Evolutionary conservation across 1,284 basidiomycete genomes (phyloP).

Genomic region (Schizopora paradoxa): DNA sequence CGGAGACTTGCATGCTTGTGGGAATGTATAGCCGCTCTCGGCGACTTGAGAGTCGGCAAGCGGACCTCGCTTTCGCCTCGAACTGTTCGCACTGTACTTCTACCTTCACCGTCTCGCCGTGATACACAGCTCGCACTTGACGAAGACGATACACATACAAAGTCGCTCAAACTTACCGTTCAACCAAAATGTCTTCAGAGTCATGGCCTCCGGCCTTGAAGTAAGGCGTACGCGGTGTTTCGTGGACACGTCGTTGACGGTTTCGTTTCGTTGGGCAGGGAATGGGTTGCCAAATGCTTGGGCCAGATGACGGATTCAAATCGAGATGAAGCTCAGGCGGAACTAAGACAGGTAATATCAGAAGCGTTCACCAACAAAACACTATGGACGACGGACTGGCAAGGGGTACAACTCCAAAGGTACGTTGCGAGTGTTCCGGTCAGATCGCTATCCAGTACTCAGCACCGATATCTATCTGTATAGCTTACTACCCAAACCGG

Average conservation of each 20-base stretch:
- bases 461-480: constrained; percentile 19
- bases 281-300: constrained; percentile 80
- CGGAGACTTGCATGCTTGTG: no score
- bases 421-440: constrained; percentile 29
- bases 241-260: constrained; percentile 12
- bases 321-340: constrained; percentile 68
- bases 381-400: constrained; percentile 88
- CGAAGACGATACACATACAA: background rate
- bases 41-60: no score
- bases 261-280: constrained; percentile 38
- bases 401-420: constrained; percentile 75
- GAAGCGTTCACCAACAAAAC: constrained; percentile 73
- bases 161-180: constrained; percentile 1
- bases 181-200: constrained; percentile 40
- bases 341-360: constrained; percentile 83
- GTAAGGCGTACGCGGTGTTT: constrained; percentile 30
- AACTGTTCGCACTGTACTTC: background rate
- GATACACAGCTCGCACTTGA: constrained; percentile 4
- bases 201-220: constrained; percentile 62
- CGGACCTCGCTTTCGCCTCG: background rate
- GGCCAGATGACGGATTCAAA: constrained; percentile 77
- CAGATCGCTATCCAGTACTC: no score
- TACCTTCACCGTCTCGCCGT: background rate
- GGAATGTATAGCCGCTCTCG: no score
- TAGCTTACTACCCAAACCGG: constrained; percentile 63